A percentile compares a stretch with the other conserved stretches of the same genome.
These are phyloP conservation scores for Ophiostoma quercus DNA, from an alignment of 2,329 filamentous ascomycete species.

Conservation along the genomic window DNA sequence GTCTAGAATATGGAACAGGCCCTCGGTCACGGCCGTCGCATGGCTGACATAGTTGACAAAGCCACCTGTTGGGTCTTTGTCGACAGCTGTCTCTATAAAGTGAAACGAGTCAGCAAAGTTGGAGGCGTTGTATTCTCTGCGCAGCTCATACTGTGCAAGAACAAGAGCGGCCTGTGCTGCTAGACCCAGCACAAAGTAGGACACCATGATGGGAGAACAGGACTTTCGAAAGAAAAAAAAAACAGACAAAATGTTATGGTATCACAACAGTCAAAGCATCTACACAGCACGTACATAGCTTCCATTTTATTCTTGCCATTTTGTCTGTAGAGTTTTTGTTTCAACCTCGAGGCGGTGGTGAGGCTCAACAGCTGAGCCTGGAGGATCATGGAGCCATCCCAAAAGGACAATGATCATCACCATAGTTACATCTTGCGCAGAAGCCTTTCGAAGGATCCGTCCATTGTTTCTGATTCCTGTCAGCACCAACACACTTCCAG, in stretches of 20 bases:
- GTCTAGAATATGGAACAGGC: neutral
- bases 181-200: neutral
- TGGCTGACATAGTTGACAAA: neutral
- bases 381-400: neutral
- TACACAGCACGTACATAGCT: neutral
- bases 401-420: neutral
- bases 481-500: neutral
- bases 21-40: neutral
- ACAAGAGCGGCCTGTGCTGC: neutral
- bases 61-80: slow-evolving; percentile 23
- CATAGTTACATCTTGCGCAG: slow-evolving; percentile 3
- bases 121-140: slow-evolving; percentile 17
- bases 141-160: slow-evolving; percentile 11
- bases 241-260: neutral
- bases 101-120: slow-evolving; percentile 20
- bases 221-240: neutral
- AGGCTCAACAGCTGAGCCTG: neutral
- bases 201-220: neutral
- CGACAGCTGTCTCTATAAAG: slow-evolving; percentile 33
- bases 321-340: neutral
- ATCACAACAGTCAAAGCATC: neutral
- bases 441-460: neutral
- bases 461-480: slow-evolving; percentile 3
- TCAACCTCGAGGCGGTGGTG: neutral
- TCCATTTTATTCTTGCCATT: neutral